phyloP scores from a whole-genome alignment of 805 yeast species.

The Lachancea fermentati region DNA sequence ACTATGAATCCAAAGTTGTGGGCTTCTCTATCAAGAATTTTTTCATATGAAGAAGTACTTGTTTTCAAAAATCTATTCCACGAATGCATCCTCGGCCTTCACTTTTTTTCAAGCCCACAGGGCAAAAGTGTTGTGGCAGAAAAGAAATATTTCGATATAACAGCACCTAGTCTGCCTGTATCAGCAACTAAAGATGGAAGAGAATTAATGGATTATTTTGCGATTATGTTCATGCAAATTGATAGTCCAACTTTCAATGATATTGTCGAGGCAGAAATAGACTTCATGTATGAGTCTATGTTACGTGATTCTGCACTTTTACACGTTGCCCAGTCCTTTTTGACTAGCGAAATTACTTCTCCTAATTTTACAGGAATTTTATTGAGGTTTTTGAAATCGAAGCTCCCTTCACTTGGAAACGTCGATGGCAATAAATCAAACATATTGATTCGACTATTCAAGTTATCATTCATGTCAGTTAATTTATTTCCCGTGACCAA shows the following conservation, averaged over 20 bases:
- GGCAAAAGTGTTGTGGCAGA: conserved; percentile 23
- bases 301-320: conserved; percentile 77
- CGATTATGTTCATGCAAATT: conserved; percentile 86
- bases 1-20: conserved; percentile 54
- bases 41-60: conserved; percentile 74
- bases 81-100: conserved; percentile 77
- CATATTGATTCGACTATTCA: conserved; percentile 79
- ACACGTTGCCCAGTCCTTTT: conserved; percentile 88
- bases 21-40: conserved; percentile 83
- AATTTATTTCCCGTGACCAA: conserved; percentile 83
- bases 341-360: conserved; percentile 91
- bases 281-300: conserved; percentile 71
- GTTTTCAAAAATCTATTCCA: conserved; percentile 72
- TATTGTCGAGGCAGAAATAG: conserved; percentile 75
- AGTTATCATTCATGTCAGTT: conserved; percentile 92
- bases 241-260: conserved; percentile 96
- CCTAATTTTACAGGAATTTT: conserved; percentile 85
- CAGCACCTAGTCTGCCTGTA: conserved; percentile 79
- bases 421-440: conserved; percentile 72
- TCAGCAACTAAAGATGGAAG: conserved; percentile 89
- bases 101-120: conserved; percentile 55
- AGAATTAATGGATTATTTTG: conserved; percentile 92
- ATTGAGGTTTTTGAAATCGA: conserved; percentile 66
- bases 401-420: conserved; percentile 73
- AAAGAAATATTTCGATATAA: conserved; percentile 48